Conservation (phyloP, 176 grass and related monocot genomes). For the Tuctoria greenei region DNA sequence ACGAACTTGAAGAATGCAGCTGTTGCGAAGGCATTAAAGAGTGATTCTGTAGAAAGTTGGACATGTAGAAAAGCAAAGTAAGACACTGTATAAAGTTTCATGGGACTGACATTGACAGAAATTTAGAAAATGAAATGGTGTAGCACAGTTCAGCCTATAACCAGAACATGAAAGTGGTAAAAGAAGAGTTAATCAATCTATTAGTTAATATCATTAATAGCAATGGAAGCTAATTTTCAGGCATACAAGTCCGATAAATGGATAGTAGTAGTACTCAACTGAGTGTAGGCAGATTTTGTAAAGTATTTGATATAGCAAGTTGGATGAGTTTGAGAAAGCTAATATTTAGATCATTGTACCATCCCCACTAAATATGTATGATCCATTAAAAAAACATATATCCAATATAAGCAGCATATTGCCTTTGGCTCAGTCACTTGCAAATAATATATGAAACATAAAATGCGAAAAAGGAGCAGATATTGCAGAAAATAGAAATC, state of each 20-base stretch:
- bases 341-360: conserved; percentile 1
- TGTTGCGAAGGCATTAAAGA: conserved; percentile 98
- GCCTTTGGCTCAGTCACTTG: not conserved
- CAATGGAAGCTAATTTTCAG: conserved; percentile 12
- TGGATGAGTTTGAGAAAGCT: not conserved
- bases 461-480: not conserved
- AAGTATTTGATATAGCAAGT: not conserved
- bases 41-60: conserved; percentile 70
- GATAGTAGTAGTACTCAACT: too few species aligned
- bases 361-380: conserved; percentile 14
- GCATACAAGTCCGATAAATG: too few species aligned
- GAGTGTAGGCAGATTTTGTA: not conserved
- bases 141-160: not conserved
- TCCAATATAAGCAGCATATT: conserved; percentile 4
- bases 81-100: not conserved
- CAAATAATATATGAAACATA: not conserved
- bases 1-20: conserved; percentile 99
- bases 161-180: too few species aligned
- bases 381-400: not conserved
- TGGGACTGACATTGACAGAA: not conserved
- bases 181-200: not conserved
- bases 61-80: conserved; percentile 7
- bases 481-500: conserved; percentile 18
- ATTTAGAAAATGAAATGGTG: conserved; percentile 7
- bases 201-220: conserved; percentile 1